A percentile compares a stretch with the other conserved stretches of the same genome.
These are phyloP conservation scores for Saccharum hybrid DNA, from an alignment of 202 grass and related monocot genomes.

Conservation along the genomic window DNA sequence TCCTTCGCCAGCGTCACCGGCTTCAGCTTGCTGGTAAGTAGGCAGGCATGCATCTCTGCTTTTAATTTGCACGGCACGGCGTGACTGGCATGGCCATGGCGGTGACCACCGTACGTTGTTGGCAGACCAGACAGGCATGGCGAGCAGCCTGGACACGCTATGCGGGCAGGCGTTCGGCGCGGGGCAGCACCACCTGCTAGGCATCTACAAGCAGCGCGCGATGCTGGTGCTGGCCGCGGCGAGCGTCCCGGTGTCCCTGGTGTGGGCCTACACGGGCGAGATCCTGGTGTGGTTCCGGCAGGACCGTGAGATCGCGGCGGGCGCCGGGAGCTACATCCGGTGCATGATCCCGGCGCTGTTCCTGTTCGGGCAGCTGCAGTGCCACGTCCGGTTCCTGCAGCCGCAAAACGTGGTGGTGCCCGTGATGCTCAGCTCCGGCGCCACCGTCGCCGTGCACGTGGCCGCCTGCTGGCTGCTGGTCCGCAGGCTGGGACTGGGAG, in stretches of 20 bases:
- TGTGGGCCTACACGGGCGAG: constrained; percentile 56
- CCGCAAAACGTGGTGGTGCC: constrained; percentile 64
- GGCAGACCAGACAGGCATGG: constrained; percentile 42
- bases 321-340: constrained; percentile 54
- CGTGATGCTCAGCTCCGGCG: constrained; percentile 50
- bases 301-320: constrained; percentile 49
- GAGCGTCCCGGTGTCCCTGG: constrained; percentile 39
- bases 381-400: constrained; percentile 67
- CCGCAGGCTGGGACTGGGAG: constrained; percentile 48
- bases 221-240: constrained; percentile 54
- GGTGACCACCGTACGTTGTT: neutral
- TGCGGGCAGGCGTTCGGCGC: constrained; percentile 60
- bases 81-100: no score
- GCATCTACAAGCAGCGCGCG: constrained; percentile 65
- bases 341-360: constrained; percentile 64
- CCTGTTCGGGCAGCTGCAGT: constrained; percentile 58
- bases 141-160: constrained; percentile 53
- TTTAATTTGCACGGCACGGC: no score
- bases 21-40: constrained; percentile 29
- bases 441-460: constrained; percentile 44
- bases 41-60: no score
- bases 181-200: constrained; percentile 43
- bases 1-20: constrained; percentile 35
- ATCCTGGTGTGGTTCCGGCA: constrained; percentile 55
- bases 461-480: constrained; percentile 66